Evolutionary conservation across 352 stramenopile genomes (phyloP), one percentile per base, ranked within the genome.

Genomic region (Pythium chondricola): DNA sequence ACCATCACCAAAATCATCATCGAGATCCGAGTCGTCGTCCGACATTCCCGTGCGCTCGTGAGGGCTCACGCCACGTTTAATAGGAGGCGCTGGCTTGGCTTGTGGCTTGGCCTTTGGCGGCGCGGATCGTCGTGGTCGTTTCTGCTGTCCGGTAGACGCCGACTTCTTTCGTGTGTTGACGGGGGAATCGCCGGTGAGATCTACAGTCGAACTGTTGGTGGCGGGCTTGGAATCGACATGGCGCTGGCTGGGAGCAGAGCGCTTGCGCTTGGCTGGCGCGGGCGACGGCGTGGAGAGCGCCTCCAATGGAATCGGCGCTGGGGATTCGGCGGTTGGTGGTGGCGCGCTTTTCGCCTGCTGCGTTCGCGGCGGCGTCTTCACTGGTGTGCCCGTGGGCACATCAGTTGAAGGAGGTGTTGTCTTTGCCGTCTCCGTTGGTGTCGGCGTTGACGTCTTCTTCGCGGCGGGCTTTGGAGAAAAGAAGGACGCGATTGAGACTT

Each of bases 401-500:
- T n/a, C n/a, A n/a, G n/a, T n/a, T n/a, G n/a, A n/a, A n/a, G n/a
- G n/a, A n/a, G n/a, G n/a, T n/a, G n/a, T n/a, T n/a, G n/a, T n/a
- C 14, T 31, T 16, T 21, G n/a, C 5, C 21, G 29, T 31, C 39
- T 8, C 27, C 11, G 24, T 27, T 21, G 18, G 33, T 24, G 37
- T 52, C 48, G n/a, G 32, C 37, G 25, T 51, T 46, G 17, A 55
- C 54, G 35, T 18, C 9, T 49, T 35, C 43, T 46, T 52, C 24
- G 36, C 29, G 8, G 48, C 25, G n/a, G n/a, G n/a, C 49, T 59
- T 44, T 43, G 82, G 82, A 35, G 82, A 87, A 58, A 93, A 93
- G 55, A 91, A 93, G 47, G 75, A 57, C 33, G 72, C 69, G 58
- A 93, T 86, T 10, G 75, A 81, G 29, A 69, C 73, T 58, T 93